Evolutionary conservation across 2,329 filamentous ascomycete species (phyloP), one percentile per base, ranked within the genome.

Genomic region (Calonectria ilicicola): DNA sequence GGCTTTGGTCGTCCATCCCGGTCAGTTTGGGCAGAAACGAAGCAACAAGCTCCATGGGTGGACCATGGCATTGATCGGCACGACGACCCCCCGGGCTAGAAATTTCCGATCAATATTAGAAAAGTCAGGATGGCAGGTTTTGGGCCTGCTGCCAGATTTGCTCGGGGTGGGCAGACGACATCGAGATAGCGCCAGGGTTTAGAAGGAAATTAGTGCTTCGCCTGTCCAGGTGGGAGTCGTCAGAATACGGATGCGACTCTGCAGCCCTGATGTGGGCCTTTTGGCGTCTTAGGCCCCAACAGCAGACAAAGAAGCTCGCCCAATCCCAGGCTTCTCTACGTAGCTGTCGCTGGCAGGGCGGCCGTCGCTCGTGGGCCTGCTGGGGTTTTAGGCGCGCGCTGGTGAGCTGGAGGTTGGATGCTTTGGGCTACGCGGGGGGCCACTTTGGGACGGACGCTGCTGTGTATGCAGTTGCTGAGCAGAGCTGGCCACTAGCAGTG

Each of bases 131-230:
- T 47, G 62, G 21, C 60, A 69, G 42, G 67, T 65, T 32, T 46
- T 60, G 66, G 46, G 26, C 44, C 47, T 56, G 60, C 51, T 56
- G 67, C 67, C 49, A 65, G 67, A 58, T 65, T 65, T 62, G 42
- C 38, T 58, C 49, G 60, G 47, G 69, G 63, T 67, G 69, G 69
- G 69, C 69, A 71, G 69, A 71, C 69, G 40, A 27, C 53, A 71
- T 71, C 64, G 69, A 71, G 69, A 71, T 71, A 64, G 44, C 69
- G 58, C 63, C 56, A 71, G 67, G 67, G 69, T 67, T 56, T 40
- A 56, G 10, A 67, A 38, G 64, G 69, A 71, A 71, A 67, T 71
- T 71, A 67, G 64, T 67, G 69, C 53, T 47, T 71, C 69, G 69
- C 46, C 56, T 71, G 66, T 67, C 69, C 69, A 63, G 66, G 66